A percentile compares a stretch with the other conserved stretches of the same genome.
Conservation (phyloP, 2,329 filamentous ascomycete genomes). For the Colletotrichum noveboracense region DNA sequence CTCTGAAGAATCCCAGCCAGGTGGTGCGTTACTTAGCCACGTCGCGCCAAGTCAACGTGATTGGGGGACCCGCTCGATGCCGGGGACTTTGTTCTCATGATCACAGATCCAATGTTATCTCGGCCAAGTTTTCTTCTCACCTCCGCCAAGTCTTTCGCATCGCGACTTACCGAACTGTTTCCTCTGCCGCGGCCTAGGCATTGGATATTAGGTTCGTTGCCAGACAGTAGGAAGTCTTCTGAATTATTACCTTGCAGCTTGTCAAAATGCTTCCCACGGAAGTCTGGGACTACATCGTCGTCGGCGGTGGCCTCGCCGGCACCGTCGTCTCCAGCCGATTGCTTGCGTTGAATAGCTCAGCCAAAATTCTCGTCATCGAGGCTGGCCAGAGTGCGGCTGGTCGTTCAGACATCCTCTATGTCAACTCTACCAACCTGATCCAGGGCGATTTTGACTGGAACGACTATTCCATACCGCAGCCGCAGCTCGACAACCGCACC, state of each 20-base stretch:
- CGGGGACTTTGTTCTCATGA: background rate
- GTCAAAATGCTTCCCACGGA: background rate
- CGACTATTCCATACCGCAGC: constrained; percentile 32
- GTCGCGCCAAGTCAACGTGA: background rate
- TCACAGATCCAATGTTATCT: background rate
- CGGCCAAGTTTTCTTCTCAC: background rate
- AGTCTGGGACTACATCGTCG: constrained; percentile 38
- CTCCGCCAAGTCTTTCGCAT: background rate
- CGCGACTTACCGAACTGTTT: background rate
- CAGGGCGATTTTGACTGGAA: constrained; percentile 36
- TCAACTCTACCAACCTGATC: constrained; percentile 7
- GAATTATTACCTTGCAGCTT: background rate
- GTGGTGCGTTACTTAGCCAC: background rate
- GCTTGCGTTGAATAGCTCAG: constrained; percentile 21
- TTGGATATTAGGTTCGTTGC: background rate
- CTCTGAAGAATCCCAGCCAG: background rate
- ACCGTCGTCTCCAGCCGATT: constrained; percentile 40
- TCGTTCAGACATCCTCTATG: background rate
- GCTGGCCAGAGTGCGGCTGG: constrained; percentile 29
- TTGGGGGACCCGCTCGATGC: background rate
- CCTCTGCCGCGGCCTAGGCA: background rate
- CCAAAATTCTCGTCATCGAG: constrained; percentile 43
- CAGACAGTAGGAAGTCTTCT: background rate
- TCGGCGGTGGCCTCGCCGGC: constrained; percentile 42
- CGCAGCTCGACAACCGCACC: background rate